These are phyloP conservation scores for Zygnema cylindricum DNA, from an alignment of 139 green algal genomes.

Conservation along the genomic window DNA sequence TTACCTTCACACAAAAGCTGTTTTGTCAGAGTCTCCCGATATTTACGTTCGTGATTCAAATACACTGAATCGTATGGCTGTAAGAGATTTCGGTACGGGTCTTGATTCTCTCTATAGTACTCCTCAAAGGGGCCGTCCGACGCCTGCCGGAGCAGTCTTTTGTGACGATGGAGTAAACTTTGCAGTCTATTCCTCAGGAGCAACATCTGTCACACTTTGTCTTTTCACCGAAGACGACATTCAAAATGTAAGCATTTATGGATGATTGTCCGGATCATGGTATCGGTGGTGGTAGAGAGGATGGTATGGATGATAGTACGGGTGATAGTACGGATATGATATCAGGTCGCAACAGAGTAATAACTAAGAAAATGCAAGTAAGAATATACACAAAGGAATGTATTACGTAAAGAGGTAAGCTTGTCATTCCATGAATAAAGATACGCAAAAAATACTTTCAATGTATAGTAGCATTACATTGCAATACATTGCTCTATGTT, in stretches of 20 bases:
- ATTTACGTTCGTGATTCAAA: not conserved
- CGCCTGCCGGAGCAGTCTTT: constrained; percentile 34
- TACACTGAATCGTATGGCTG: not conserved
- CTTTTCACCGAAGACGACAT: constrained; percentile 87
- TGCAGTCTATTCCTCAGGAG: constrained; percentile 74
- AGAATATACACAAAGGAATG: not conserved
- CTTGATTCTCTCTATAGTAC: constrained; percentile 41
- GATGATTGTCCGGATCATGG: no score
- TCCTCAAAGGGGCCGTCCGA: constrained; percentile 35
- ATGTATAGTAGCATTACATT: no score
- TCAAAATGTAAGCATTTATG: constrained; percentile 62
- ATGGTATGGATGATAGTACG: no score
- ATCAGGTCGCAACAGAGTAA: not conserved
- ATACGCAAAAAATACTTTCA: no score
- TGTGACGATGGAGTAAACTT: constrained; percentile 80
- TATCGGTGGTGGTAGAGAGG: no score
- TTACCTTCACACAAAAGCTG: not conserved
- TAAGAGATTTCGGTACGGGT: constrained; percentile 24
- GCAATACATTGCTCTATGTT: no score
- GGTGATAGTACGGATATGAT: constrained; percentile 3
- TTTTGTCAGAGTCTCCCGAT: not conserved
- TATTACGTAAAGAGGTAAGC: no score
- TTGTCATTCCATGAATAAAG: no score
- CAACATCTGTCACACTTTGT: constrained; percentile 75
- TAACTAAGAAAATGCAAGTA: not conserved